These are phyloP conservation scores for Boletus rubroflammeus DNA, from an alignment of 768 basidiomycete species.

Conservation along the genomic window DNA sequence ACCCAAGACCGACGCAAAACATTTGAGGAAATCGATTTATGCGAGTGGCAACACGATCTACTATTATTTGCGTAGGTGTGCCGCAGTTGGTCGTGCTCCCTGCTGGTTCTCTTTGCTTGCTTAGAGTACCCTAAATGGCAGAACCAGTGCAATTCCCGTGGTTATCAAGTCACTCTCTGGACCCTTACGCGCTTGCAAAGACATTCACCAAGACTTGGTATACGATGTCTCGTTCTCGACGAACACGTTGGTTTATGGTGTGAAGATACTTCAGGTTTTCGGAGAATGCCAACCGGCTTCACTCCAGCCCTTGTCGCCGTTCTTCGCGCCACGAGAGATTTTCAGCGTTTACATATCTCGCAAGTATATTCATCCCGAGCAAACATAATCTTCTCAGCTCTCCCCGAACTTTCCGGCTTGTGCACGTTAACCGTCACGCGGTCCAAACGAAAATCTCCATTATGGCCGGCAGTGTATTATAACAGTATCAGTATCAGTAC, in stretches of 20 bases:
- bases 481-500: not conserved
- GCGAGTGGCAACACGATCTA: slow-evolving; percentile 1
- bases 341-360: not conserved
- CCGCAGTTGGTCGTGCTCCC: slow-evolving; percentile 2
- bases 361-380: not conserved
- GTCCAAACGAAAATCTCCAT: no score
- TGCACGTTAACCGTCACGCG: not conserved
- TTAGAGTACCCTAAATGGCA: not conserved
- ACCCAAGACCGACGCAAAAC: no score
- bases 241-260: not conserved
- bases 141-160: fast-evolving
- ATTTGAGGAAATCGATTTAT: not conserved
- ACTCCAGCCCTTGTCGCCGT: not conserved
- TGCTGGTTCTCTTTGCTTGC: not conserved
- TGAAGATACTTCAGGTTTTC: not conserved
- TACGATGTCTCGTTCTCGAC: not conserved
- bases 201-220: not conserved
- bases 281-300: not conserved
- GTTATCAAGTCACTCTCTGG: not conserved
- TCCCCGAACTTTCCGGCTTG: not conserved
- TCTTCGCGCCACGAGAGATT: not conserved
- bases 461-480: no score
- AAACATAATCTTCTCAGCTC: not conserved
- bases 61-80: slow-evolving; percentile 7
- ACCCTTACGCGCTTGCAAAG: not conserved